Conservation (phyloP, 352 stramenopile species). For the Thalassiosira ordinaria region DNA sequence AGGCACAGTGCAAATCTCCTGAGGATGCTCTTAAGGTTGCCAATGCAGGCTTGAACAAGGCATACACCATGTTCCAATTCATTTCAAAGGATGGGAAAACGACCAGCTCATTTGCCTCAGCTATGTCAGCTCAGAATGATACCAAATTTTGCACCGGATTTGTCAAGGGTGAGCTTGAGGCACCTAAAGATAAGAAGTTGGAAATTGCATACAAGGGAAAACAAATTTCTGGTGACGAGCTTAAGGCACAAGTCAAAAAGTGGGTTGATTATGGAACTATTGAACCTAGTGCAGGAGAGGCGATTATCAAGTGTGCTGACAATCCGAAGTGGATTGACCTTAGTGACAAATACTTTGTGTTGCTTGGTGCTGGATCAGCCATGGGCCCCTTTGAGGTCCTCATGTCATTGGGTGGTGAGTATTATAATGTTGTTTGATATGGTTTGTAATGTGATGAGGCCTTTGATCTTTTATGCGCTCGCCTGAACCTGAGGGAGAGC, state of each 20-base stretch:
- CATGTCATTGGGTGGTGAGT: constrained; percentile 88
- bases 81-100: constrained; percentile 78
- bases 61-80: constrained; percentile 89
- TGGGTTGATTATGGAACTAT: constrained; percentile 90
- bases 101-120: constrained; percentile 73
- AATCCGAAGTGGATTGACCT: constrained; percentile 87
- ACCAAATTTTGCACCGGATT: constrained; percentile 85
- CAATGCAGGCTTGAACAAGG: constrained; percentile 85
- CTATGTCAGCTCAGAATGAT: constrained; percentile 80
- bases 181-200: constrained; percentile 46
- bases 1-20: constrained; percentile 78
- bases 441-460: no score
- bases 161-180: constrained; percentile 73
- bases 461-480: no score
- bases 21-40: constrained; percentile 85
- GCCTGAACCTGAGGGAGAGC: no score
- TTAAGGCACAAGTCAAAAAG: constrained; percentile 84
- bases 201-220: constrained; percentile 88
- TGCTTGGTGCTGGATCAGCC: constrained; percentile 88
- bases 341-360: constrained; percentile 88
- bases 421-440: no score
- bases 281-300: constrained; percentile 86
- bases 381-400: constrained; percentile 89
- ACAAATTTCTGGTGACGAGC: constrained; percentile 76
- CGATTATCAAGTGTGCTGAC: constrained; percentile 85